Evolutionary conservation across 2,329 filamentous ascomycete genomes (phyloP), one percentile per base, ranked within the genome.

Genomic region (Aureobasidium leucospermi): DNA sequence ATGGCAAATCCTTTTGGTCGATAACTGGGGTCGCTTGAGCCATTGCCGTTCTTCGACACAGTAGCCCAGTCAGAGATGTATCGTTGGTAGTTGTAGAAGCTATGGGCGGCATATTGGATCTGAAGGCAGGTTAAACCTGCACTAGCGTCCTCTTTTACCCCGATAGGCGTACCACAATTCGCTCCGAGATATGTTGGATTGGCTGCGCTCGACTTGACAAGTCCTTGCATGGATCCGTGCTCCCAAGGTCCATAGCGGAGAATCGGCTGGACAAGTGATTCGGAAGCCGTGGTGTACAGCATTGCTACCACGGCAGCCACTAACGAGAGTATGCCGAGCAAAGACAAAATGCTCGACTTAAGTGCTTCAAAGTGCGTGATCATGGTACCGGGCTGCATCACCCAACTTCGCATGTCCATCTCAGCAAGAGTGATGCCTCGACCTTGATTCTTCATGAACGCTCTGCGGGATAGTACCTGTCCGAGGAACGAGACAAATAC

Each of bases 271-370:
- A 93, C 87, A 71, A 93, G 76, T 8, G 88, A 85, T 63, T 90
- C 86, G 0, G 87, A 87, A 0, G 89, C 89, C 2, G 88, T 88
- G 0, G 87, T 90, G 68, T 92, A 94, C 6, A 93, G 78, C 66
- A 87, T 84, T 0, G 85, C 83, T 1, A 84, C 76, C 1, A 90
- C 62, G 0, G 88, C 84, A 2, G 86, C 85, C 1, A 83, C 74
- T 13, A 93, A 70, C 0, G 86, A 83, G 2, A 90, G 67, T 1
- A 79, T 68, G 0, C 89, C 89, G 1, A 92, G 73, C 0, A 88
- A 64, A 0, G 85, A 87, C 1, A 82, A 63, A 0, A 78, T 85
- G 0, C 86, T 85, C 61, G 87, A 85, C 5, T 80, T 79, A 1
- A 91, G 74, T 4, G 81, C 82, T 62, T 86, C 79, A 71, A 79